Conservation (phyloP, 108 stramenopile species). For the Aurantiochytrium sp. region DNA sequence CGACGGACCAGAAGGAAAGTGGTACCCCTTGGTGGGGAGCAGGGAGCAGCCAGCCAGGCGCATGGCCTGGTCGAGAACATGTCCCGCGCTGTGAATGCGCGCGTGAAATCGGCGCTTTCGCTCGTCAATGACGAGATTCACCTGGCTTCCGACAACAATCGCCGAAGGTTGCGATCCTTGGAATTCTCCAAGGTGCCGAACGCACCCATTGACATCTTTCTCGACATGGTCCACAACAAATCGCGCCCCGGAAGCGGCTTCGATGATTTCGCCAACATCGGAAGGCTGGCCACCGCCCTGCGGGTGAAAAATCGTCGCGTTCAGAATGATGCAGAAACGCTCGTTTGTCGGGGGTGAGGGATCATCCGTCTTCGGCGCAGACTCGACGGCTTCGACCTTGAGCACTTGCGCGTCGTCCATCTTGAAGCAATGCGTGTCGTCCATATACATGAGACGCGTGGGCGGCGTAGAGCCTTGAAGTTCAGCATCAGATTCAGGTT, state of each 20-base stretch:
- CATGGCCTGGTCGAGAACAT: slow-evolving; percentile 74
- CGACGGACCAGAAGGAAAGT: slow-evolving; percentile 71
- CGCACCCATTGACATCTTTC: slow-evolving; percentile 53
- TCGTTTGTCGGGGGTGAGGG: no score
- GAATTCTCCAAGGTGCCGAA: slow-evolving; percentile 34
- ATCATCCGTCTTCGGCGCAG: no score
- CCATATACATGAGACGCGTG: background rate
- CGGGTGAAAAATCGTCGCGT: slow-evolving; percentile 67
- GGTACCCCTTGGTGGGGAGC: slow-evolving; percentile 65
- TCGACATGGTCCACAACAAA: slow-evolving; percentile 20
- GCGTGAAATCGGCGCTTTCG: slow-evolving; percentile 50
- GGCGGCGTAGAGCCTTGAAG: background rate
- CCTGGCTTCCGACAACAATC: slow-evolving; percentile 29
- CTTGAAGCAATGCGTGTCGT: background rate
- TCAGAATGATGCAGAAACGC: slow-evolving; percentile 27
- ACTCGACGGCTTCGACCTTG: background rate
- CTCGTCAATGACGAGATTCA: slow-evolving; percentile 50
- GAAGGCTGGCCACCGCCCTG: slow-evolving; percentile 78
- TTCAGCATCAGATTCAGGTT: no score
- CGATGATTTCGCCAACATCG: slow-evolving; percentile 52
- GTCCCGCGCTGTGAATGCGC: slow-evolving; percentile 76
- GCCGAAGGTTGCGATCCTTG: background rate
- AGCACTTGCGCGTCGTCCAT: background rate
- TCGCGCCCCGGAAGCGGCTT: background rate
- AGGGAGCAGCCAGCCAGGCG: slow-evolving; percentile 42